Evolutionary conservation across 768 basidiomycete genomes (phyloP), one percentile per base, ranked within the genome.

Genomic region (Sarcodon sp.): DNA sequence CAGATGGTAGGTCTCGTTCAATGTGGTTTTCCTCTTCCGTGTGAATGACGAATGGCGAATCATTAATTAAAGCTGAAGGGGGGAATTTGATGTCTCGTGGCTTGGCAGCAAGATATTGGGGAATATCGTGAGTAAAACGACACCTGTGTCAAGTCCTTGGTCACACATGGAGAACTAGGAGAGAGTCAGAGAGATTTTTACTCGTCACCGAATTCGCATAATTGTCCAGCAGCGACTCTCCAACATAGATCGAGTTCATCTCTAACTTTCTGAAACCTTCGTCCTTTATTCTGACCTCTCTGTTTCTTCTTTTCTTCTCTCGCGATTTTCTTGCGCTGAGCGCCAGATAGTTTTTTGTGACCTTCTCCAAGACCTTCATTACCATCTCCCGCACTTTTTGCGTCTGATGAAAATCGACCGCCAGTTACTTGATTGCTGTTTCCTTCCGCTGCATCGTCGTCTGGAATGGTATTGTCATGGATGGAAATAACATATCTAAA

Each of bases 241-340:
- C 81, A 85, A 64, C 93, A 97, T 27, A 97, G 66, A 33, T 89
- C 81, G 3, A 89, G 64, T 39, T 86, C 84, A 57, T 93, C 92
- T 47, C 77, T 71, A 13, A 86, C 70, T 58, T 83, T 83, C 13
- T 73, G 79, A 62, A 90, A 92, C 11, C 79, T 72, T 37, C 93
- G 65, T 10, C 78, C 82, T 60, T 90, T 93, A 63, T 94, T 96
- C 50, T 81, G 79, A 2, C 92, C 92, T 33, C 76, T 69, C 51
- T 78, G 73, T 9, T 80, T 77, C 62, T 87, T 87, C 61, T 77
- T 83, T 59, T 81, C 75, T 53, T 80, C 78, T 58, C 77, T 80
- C 9, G 71, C 73, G 47, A 71, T 58, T 54, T 67, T 72, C 53
- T 70, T 70, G 38, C 60, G 60, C 49, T 70, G 66, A 21, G 66